These are phyloP conservation scores for Colletotrichum sp. DNA, from an alignment of 2,329 filamentous ascomycete species.

Conservation along the genomic window DNA sequence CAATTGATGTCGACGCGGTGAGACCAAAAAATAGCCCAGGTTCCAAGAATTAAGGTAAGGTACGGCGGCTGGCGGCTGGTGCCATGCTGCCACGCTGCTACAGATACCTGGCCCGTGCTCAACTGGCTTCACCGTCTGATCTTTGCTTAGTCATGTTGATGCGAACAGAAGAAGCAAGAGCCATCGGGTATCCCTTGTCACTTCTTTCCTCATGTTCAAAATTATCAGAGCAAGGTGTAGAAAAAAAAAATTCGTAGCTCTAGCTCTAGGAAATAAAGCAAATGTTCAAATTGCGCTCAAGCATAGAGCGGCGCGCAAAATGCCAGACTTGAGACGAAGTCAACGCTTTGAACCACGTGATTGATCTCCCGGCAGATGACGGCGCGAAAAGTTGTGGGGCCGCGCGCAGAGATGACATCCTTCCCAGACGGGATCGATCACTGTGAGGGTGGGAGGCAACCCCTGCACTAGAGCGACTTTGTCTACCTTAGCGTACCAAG, in stretches of 20 bases:
- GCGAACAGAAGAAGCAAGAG: not conserved
- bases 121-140: not conserved
- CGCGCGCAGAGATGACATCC: slow-evolving; percentile 14
- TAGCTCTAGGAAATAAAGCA: not conserved
- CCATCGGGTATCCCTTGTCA: not conserved
- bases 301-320: not conserved
- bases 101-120: not conserved
- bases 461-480: slow-evolving; percentile 19
- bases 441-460: slow-evolving; percentile 11
- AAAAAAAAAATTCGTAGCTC: not conserved
- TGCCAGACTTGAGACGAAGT: not conserved
- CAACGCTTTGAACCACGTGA: not conserved
- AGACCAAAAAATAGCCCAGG: not conserved
- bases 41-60: not conserved
- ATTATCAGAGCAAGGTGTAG: not conserved
- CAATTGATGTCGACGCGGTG: not conserved
- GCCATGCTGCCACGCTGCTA: not conserved
- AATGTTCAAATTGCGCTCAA: not conserved
- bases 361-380: slow-evolving; percentile 9
- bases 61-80: not conserved
- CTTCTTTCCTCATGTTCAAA: not conserved
- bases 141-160: not conserved
- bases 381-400: slow-evolving; percentile 7
- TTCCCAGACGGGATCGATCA: slow-evolving; percentile 10
- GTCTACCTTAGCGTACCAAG: slow-evolving; percentile 1